Evolutionary conservation across 345 rosid genomes (phyloP).

Genomic region (Salix udensis): DNA sequence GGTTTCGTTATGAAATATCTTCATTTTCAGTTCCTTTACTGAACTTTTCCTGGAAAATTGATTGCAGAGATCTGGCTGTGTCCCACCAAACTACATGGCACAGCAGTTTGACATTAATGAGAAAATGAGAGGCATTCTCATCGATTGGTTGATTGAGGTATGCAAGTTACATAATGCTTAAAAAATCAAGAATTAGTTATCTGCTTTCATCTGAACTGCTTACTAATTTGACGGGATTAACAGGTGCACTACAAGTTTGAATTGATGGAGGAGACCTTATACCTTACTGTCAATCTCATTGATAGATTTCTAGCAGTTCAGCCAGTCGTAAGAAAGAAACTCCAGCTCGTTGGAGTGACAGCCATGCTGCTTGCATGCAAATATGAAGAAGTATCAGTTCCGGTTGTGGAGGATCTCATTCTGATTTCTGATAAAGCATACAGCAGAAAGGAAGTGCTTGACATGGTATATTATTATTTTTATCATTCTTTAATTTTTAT

Average conservation of each 20-base stretch:
- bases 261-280: slow-evolving; percentile 90
- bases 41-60: slow-evolving; percentile 4
- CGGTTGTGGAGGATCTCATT: slow-evolving; percentile 90
- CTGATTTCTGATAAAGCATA: slow-evolving; percentile 89
- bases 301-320: slow-evolving; percentile 79
- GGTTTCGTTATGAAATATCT: background rate
- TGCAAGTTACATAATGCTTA: background rate
- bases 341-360: slow-evolving; percentile 89
- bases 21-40: background rate
- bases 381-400: slow-evolving; percentile 94
- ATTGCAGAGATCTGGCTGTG: slow-evolving; percentile 52
- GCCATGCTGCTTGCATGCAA: slow-evolving; percentile 98
- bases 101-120: slow-evolving; percentile 75
- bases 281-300: slow-evolving; percentile 82
- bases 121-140: slow-evolving; percentile 86
- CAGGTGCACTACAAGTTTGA: slow-evolving; percentile 99
- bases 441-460: slow-evolving; percentile 76
- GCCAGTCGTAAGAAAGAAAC: slow-evolving; percentile 76
- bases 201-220: background rate
- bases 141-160: slow-evolving; percentile 98
- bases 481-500: background rate
- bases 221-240: slow-evolving; percentile 13
- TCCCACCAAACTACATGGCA: slow-evolving; percentile 63
- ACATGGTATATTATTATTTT: slow-evolving; percentile 49
- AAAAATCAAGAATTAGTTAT: background rate